These are phyloP conservation scores for Hyphodiscus sp. DNA, from an alignment of 2,329 filamentous ascomycete species.

Conservation along the genomic window DNA sequence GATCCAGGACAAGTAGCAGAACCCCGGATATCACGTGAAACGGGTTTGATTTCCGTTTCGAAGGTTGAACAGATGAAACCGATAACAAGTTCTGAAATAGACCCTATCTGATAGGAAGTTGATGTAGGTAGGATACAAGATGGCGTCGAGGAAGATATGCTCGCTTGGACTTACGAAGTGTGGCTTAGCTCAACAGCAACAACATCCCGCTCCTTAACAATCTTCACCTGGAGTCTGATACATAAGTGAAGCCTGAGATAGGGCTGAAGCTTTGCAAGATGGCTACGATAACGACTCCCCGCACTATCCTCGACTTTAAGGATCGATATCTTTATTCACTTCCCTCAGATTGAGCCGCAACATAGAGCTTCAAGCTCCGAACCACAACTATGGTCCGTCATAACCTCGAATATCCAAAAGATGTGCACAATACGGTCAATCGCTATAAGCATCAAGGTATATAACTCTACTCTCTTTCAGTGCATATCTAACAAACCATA, in stretches of 20 bases:
- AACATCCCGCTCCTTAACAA: background rate
- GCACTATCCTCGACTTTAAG: background rate
- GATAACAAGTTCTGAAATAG: background rate
- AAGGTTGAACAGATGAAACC: background rate
- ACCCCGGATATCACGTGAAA: background rate
- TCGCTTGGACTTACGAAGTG: background rate
- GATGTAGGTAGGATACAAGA: background rate
- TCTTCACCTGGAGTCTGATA: background rate
- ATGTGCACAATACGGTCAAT: slow-evolving; percentile 21
- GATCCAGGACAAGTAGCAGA: background rate
- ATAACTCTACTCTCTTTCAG: background rate
- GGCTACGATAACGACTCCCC: background rate
- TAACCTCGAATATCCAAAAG: slow-evolving; percentile 22
- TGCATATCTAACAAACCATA: background rate
- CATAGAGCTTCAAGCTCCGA: background rate
- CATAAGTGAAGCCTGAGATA: background rate
- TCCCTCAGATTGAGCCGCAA: background rate
- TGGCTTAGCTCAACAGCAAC: background rate
- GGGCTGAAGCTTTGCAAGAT: background rate
- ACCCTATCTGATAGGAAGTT: background rate
- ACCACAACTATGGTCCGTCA: slow-evolving; percentile 16
- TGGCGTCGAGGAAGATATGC: background rate
- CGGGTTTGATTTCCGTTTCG: background rate
- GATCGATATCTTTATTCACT: background rate
- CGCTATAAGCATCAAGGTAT: slow-evolving; percentile 25